Base-by-base conservation (phyloP, 306 rosid species). In the Styphnolobium japonicum region DNA sequence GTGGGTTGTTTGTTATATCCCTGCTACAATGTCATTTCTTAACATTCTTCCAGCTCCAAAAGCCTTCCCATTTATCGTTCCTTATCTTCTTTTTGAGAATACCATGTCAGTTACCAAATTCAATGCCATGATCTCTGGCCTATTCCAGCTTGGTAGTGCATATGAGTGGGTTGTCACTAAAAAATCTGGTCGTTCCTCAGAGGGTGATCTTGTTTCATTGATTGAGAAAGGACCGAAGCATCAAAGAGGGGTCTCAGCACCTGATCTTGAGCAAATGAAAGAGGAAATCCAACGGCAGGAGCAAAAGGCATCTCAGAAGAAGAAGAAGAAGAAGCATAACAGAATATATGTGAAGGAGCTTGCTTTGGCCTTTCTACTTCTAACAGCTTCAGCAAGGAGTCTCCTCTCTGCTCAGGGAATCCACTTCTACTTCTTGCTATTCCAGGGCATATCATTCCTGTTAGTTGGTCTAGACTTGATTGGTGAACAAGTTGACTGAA, bases 31-130 rank as follows among this genome's bases (percentile, higher is more conserved):
- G 98, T 94, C 98, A 10, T 94, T 94, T 68, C 97, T 94, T 73
- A 94, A 94, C 84, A 94, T 94, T 69, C 92, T 94, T 39, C 98
- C 98, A 6, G 97, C 98, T 16, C 98, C 97, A 34, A 92, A 91
- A 76, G 86, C 98, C 48, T 94, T 94, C 84, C 98, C 98, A 23
- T 94, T 94, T 80, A 92, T 94, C 11, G 97, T 94, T 3, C 98
- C 98, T 4, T 94, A 94, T 87, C 98, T 94, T 79, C 95, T 94
- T 23, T 94, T 94, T 6, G 97, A 94, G 81, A 94, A 94, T 87
- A 94, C 98, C 33, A 94, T 94, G 98, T 94, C 98, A 1, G 97
- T 94, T 48, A 94, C 98, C 57, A 94, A 94, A 83, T 94, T 94
- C 91, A 94, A 91, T 46, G 98, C 98, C 82, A 94, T 94, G 98